Conservation (phyloP, 108 stramenopile genomes). For the Skeletonema grethae region DNA sequence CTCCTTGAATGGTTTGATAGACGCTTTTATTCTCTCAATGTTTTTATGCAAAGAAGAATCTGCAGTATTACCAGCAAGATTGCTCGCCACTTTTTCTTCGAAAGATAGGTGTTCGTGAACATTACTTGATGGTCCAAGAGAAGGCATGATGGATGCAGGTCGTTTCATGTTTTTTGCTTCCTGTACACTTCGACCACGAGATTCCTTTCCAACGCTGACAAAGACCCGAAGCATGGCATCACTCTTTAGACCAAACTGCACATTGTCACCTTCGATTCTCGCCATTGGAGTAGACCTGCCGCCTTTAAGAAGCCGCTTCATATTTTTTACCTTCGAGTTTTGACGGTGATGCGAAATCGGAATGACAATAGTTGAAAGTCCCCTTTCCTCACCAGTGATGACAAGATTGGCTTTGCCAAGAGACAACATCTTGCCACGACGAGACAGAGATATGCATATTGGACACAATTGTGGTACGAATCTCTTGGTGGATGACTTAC, state of each 20-base stretch:
- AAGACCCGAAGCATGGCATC: constrained; percentile 1
- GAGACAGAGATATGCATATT: constrained; percentile 1
- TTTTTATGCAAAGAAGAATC: neutral
- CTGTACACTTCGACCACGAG: neutral
- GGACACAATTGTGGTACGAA: neutral
- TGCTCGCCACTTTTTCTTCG: neutral
- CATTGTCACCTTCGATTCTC: neutral
- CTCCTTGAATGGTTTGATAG: neutral
- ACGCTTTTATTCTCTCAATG: neutral
- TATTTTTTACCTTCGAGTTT: neutral
- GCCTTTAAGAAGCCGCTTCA: neutral
- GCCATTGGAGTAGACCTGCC: neutral
- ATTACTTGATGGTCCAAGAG: neutral
- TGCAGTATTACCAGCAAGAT: neutral
- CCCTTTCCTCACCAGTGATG: constrained; percentile 3
- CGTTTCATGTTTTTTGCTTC: neutral
- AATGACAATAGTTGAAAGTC: neutral
- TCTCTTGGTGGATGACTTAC: neutral
- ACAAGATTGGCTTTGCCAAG: constrained; percentile 5
- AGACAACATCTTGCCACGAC: neutral
- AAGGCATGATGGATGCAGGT: neutral
- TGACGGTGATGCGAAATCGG: neutral
- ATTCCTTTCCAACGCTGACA: neutral
- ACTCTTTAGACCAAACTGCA: neutral
- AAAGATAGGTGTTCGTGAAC: neutral